Percentiles rank a stretch among this genome's conserved stretches.
These are phyloP conservation scores for Torulaspora globosa DNA, from an alignment of 1,139 yeast genomes.

Conservation along the genomic window DNA sequence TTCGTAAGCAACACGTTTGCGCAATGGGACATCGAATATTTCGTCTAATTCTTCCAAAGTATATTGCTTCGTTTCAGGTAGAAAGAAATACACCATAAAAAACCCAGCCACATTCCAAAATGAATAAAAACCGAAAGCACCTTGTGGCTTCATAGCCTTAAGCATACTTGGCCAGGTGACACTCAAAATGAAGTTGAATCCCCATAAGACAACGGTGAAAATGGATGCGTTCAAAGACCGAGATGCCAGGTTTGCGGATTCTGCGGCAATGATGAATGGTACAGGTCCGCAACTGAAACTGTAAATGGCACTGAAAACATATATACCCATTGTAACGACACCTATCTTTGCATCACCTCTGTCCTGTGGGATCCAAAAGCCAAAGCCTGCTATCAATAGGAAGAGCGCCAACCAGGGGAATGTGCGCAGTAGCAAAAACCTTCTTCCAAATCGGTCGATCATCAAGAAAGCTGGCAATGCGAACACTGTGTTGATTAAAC, in stretches of 20 bases:
- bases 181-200: conserved; percentile 75
- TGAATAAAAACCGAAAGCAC: conserved; percentile 87
- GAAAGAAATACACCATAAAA: conserved; percentile 59
- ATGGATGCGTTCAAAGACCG: conserved; percentile 84
- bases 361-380: conserved; percentile 56
- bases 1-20: conserved; percentile 55
- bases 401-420: conserved; percentile 72
- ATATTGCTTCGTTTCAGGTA: conserved; percentile 67
- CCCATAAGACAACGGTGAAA: conserved; percentile 85
- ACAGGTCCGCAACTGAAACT: conserved; percentile 90
- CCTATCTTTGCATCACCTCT: conserved; percentile 53
- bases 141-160: conserved; percentile 65
- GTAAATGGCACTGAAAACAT: conserved; percentile 67
- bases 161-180: conserved; percentile 77
- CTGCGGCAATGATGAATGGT: conserved; percentile 86
- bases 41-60: conserved; percentile 72
- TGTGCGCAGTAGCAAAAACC: conserved; percentile 63
- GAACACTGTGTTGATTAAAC: conserved; percentile 73
- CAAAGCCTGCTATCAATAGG: conserved; percentile 68
- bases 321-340: conserved; percentile 66
- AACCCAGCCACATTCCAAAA: conserved; percentile 81
- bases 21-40: conserved; percentile 55
- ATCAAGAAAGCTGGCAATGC: conserved; percentile 82
- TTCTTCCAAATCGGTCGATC: conserved; percentile 75
- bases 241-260: conserved; percentile 78